Conservation (phyloP, 805 yeast species). For the Nakazawaea molendinolei region DNA sequence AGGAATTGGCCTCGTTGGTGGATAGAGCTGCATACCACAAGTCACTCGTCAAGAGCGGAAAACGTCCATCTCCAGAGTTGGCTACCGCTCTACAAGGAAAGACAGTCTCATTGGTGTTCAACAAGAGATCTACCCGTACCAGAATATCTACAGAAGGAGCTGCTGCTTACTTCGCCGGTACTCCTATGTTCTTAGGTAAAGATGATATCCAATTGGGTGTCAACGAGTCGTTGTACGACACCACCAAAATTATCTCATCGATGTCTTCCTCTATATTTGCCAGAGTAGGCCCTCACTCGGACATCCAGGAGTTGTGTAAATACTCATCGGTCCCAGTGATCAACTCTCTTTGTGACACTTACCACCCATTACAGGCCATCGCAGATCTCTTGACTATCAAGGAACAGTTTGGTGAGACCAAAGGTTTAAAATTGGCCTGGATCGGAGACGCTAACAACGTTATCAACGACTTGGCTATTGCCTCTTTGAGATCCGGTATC, state of each 20-base stretch:
- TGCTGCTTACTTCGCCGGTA: constrained; percentile 85
- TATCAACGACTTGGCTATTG: constrained; percentile 86
- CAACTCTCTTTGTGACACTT: constrained; percentile 87
- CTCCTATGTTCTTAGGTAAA: constrained; percentile 93
- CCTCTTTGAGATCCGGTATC: constrained; percentile 79
- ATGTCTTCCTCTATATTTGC: constrained; percentile 98
- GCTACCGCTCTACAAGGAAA: constrained; percentile 64
- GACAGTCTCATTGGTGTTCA: constrained; percentile 75
- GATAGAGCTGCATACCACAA: constrained; percentile 69
- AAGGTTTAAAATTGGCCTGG: constrained; percentile 82
- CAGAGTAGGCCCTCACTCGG: constrained; percentile 83
- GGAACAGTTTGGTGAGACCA: constrained; percentile 57
- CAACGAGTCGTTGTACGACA: constrained; percentile 85
- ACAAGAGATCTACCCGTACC: constrained; percentile 93
- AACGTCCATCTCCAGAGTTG: constrained; percentile 28
- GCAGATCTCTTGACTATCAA: constrained; percentile 84
- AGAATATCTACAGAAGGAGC: constrained; percentile 95
- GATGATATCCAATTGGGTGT: constrained; percentile 97
- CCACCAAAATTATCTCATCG: constrained; percentile 83
- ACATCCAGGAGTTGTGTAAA: constrained; percentile 69
- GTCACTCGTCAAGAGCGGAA: constrained; percentile 48
- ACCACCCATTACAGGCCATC: constrained; percentile 93
- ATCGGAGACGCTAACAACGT: constrained; percentile 96
- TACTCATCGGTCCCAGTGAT: constrained; percentile 87
- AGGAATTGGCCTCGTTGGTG: constrained; percentile 68